These are phyloP conservation scores for Panus rudis DNA, from an alignment of 768 basidiomycete genomes.

Conservation along the genomic window DNA sequence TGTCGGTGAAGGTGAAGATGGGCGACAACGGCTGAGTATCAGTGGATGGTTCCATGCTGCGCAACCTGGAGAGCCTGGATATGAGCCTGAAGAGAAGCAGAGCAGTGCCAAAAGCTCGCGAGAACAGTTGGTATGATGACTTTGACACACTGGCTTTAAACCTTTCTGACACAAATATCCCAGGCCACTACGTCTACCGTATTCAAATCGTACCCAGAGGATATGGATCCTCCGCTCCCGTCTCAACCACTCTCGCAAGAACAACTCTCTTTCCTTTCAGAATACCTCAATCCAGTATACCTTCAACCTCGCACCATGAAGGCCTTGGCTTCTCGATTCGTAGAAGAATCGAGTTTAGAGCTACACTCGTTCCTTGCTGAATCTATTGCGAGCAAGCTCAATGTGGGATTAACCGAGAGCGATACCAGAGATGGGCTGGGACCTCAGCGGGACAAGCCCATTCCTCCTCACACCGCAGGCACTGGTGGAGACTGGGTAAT, in stretches of 20 bases:
- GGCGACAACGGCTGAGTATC: conserved; percentile 73
- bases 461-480: conserved; percentile 70
- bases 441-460: conserved; percentile 36
- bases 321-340: conserved; percentile 73
- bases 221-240: conserved; percentile 41
- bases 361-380: conserved; percentile 78
- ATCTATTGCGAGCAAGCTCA: conserved; percentile 61
- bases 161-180: not conserved
- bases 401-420: conserved; percentile 53
- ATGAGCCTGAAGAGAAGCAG: conserved; percentile 42
- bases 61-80: conserved; percentile 86
- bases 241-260: conserved; percentile 47
- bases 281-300: conserved; percentile 87
- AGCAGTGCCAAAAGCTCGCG: conserved; percentile 68
- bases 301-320: conserved; percentile 77
- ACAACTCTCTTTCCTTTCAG: conserved; percentile 66
- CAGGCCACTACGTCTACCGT: conserved; percentile 58
- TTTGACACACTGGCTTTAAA: not conserved
- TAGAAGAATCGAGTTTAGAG: conserved; percentile 81
- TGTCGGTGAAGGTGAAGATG: conserved; percentile 67
- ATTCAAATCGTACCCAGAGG: conserved; percentile 41
- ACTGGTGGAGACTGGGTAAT: conserved; percentile 52
- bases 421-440: conserved; percentile 61
- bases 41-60: conserved; percentile 97
- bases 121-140: conserved; percentile 78